Conservation (phyloP, 139 green algal genomes). For the Coccomyxa sp. region DNA sequence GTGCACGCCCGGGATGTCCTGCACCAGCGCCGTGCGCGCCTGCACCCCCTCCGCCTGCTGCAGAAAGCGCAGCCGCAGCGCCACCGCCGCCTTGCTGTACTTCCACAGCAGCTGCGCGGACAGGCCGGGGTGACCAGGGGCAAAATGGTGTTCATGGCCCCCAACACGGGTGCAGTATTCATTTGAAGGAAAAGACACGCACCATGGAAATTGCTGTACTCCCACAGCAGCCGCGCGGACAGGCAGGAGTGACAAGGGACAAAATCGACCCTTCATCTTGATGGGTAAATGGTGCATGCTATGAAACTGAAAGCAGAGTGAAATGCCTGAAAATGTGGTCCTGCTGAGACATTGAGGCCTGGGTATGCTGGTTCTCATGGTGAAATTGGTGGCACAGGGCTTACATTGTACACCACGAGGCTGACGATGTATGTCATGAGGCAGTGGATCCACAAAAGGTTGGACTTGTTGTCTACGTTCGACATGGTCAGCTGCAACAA, state of each 20-base stretch:
- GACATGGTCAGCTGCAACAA: conserved; percentile 28
- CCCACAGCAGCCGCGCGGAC: not conserved
- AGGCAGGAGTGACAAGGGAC: conserved; percentile 25
- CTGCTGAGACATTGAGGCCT: not conserved
- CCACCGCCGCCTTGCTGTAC: conserved; percentile 49
- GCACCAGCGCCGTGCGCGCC: conserved; percentile 42
- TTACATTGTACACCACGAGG: not conserved
- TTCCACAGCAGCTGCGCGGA: conserved; percentile 29
- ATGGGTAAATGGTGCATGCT: too few species aligned
- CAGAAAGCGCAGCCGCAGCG: conserved; percentile 56
- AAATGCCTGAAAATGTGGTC: too few species aligned
- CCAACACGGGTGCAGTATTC: not conserved
- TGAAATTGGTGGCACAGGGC: too few species aligned
- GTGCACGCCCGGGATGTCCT: conserved; percentile 41
- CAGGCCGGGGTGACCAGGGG: not conserved
- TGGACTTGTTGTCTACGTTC: conserved; percentile 30
- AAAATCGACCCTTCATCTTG: not conserved
- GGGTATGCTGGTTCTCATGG: not conserved
- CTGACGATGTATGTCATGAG: conserved; percentile 13
- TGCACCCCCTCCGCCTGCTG: conserved; percentile 33
- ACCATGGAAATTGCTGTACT: not conserved
- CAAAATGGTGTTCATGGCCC: not conserved
- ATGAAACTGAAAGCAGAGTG: too few species aligned
- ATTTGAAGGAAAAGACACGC: not conserved
- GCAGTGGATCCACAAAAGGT: conserved; percentile 50